Conservation (phyloP, 2,329 filamentous ascomycete genomes). For the Xylaria sp. region DNA sequence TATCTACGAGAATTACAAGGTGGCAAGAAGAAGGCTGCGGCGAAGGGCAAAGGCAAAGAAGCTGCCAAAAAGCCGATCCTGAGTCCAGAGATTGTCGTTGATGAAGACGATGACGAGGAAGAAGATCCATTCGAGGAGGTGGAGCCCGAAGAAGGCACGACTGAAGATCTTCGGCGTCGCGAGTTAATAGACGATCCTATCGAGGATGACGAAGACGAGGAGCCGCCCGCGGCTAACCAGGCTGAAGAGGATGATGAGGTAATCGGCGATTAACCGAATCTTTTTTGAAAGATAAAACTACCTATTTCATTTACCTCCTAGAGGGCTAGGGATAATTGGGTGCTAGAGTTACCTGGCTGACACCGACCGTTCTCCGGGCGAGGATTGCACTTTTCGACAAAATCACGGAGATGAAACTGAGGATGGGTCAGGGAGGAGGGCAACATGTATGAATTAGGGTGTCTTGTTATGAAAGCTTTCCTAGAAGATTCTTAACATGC, state of each 20-base stretch:
- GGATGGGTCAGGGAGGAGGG: conserved; percentile 3
- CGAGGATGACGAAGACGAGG: conserved; percentile 50
- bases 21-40: conserved; percentile 50
- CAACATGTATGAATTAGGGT: not conserved
- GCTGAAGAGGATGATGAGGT: conserved; percentile 40
- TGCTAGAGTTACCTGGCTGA: not conserved
- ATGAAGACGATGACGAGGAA: conserved; percentile 50
- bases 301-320: not conserved
- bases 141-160: conserved; percentile 63
- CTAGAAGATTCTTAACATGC: conserved; percentile 16
- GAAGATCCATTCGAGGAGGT: conserved; percentile 53
- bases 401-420: conserved; percentile 4
- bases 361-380: not conserved
- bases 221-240: conserved; percentile 35
- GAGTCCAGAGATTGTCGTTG: conserved; percentile 54
- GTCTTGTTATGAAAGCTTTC: conserved; percentile 15
- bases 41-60: conserved; percentile 51
- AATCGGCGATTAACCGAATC: conserved; percentile 45
- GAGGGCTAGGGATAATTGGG: conserved; percentile 1
- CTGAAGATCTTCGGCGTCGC: conserved; percentile 60
- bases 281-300: conserved; percentile 9
- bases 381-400: not conserved
- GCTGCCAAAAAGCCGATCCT: conserved; percentile 47
- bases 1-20: conserved; percentile 57
- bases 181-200: conserved; percentile 59